Evolutionary conservation across 2,329 filamentous ascomycete genomes (phyloP), one percentile per base, ranked within the genome.

Genomic region (Cordyceps tenuipes): DNA sequence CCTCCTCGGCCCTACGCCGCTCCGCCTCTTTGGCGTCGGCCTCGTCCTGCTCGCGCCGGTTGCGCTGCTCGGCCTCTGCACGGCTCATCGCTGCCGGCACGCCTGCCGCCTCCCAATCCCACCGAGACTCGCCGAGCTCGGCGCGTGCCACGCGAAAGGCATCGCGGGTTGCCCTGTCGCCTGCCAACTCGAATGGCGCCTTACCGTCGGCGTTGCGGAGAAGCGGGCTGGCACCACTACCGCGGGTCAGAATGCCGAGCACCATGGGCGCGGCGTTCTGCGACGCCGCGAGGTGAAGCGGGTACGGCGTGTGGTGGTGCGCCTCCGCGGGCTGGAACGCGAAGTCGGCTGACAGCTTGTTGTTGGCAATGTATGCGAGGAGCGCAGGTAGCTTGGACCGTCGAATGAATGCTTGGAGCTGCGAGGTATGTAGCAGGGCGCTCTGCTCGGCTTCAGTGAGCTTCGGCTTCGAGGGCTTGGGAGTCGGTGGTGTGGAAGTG

Each of bases 331-430:
- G 91, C 59, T 86, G 79, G 70, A 97, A 96, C 26, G 76, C 78
- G 69, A 96, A 97, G 61, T 88, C 81, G 0, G 89, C 70, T 1
- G 83, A 76, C 10, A 97, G 77, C 3, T 78, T 76, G 73, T 97
- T 96, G 63, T 82, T 87, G 63, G 85, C 83, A 6, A 99, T 77
- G 70, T 97, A 99, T 1, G 89, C 86, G 17, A 97, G 79, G 2
- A 99, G 76, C 0, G 89, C 91, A 0, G 94, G 93, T 0, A 94
- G 84, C 72, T 96, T 97, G 2, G 90, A 95, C 47, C 94, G 88
- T 50, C 91, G 88, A 62, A 96, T 89, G 29, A 97, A 81, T 0
- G 91, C 88, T 68, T 94, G 91, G 0, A 99, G 79, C 69, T 99
- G 94, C 1, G 88, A 85, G 0, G 93, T 97, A 70, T 99, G 93